Percentiles rank a stretch among this genome's conserved stretches.
Evolutionary conservation across 2,329 filamentous ascomycete species (phyloP).

Genomic region (Chrysoporthe cubensis): DNA sequence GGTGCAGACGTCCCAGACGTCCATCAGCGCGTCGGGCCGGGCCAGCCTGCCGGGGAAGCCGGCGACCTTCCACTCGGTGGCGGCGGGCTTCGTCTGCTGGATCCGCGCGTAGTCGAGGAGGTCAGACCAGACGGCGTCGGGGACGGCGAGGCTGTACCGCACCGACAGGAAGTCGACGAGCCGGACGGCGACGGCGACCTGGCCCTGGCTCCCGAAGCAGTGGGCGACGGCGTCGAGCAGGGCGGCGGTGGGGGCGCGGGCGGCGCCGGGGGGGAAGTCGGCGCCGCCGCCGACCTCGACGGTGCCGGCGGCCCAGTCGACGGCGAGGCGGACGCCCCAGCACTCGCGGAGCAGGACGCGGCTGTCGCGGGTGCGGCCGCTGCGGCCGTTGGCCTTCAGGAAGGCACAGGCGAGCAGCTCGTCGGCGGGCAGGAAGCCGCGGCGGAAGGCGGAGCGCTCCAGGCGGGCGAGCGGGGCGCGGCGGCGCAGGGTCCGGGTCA

Average conservation of each 20-base stretch:
- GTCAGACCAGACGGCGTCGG: slow-evolving; percentile 64
- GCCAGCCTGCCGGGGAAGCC: slow-evolving; percentile 41
- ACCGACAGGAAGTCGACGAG: slow-evolving; percentile 66
- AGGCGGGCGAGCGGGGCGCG: slow-evolving; percentile 30
- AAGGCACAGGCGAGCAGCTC: slow-evolving; percentile 46
- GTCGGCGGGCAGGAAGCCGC: slow-evolving; percentile 28
- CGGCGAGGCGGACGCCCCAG: slow-evolving; percentile 36
- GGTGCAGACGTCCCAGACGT: slow-evolving; percentile 64
- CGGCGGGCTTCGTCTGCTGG: slow-evolving; percentile 46
- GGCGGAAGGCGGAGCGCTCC: not conserved
- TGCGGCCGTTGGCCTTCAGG: slow-evolving; percentile 48
- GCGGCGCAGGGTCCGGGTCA: slow-evolving; percentile 37
- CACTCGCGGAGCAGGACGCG: slow-evolving; percentile 36
- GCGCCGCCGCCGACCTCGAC: slow-evolving; percentile 40
- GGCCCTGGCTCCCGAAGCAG: slow-evolving; percentile 67
- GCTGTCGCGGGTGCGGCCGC: slow-evolving; percentile 41
- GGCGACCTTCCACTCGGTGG: slow-evolving; percentile 42
- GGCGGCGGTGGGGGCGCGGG: slow-evolving; percentile 59
- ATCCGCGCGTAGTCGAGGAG: slow-evolving; percentile 71
- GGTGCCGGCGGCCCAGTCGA: slow-evolving; percentile 23
- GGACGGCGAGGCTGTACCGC: slow-evolving; percentile 61
- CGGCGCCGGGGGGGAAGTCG: slow-evolving; percentile 50
- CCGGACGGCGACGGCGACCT: slow-evolving; percentile 61
- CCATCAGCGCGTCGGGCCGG: slow-evolving; percentile 47
- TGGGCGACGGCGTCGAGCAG: slow-evolving; percentile 72